A percentile compares a stretch with the other conserved stretches of the same genome.
Conservation (phyloP, 495 filamentous ascomycete genomes). For the Clohesyomyces aquaticus region DNA sequence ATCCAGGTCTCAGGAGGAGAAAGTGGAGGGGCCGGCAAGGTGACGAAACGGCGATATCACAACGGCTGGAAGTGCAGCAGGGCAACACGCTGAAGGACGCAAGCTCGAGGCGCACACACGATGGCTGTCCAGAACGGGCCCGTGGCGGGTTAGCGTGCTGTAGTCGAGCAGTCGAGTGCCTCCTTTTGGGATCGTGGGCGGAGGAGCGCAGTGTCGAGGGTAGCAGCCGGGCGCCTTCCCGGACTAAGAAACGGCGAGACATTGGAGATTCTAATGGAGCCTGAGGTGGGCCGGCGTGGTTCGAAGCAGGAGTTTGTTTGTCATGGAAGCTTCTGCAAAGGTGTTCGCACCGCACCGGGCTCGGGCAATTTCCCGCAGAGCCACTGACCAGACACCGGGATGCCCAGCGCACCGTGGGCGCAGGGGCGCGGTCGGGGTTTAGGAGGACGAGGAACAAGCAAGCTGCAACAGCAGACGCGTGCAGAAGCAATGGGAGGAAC, state of each 20-base stretch:
- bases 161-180: too few relatives aligned
- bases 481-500: conserved; percentile 16
- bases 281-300: background rate
- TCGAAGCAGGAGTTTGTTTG: background rate
- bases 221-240: too few relatives aligned
- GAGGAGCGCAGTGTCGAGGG: too few relatives aligned
- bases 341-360: background rate
- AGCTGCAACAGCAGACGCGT: background rate
- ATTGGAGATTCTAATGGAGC: too few relatives aligned
- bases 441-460: background rate
- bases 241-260: too few relatives aligned
- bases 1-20: background rate
- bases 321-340: background rate
- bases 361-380: conserved; percentile 15
- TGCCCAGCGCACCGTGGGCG: background rate
- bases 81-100: too few relatives aligned
- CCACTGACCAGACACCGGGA: background rate
- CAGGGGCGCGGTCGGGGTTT: background rate
- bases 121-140: too few relatives aligned
- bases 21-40: background rate
- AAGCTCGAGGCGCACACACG: too few relatives aligned
- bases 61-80: too few relatives aligned
- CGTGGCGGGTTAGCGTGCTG: too few relatives aligned
- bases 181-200: too few relatives aligned
- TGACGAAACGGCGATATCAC: too few relatives aligned